A percentile compares a stretch with the other conserved stretches of the same genome.
These are phyloP conservation scores for Trichoderma virens DNA, from an alignment of 495 filamentous ascomycete species.

Conservation along the genomic window DNA sequence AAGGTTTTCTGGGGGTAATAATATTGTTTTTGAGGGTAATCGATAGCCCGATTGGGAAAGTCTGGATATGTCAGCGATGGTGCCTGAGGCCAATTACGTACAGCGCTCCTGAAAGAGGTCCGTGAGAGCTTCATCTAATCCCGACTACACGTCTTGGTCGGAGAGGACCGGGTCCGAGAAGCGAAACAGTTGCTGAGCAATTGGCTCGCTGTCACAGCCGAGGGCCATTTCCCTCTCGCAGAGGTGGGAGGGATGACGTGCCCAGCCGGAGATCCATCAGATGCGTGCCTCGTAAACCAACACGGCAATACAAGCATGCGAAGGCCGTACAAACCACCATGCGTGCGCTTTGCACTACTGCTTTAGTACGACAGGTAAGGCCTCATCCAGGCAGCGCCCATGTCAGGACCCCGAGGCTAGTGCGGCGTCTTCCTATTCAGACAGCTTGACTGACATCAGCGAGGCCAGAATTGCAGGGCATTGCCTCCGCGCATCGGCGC, in stretches of 20 bases:
- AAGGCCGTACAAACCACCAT: not conserved
- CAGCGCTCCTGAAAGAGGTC: not conserved
- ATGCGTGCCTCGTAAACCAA: not conserved
- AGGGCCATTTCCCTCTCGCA: not conserved
- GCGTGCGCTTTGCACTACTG: not conserved
- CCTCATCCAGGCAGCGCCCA: not conserved
- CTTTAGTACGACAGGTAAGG: not conserved
- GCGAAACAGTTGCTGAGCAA: not conserved
- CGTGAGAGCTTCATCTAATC: not conserved
- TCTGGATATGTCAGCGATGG: not conserved
- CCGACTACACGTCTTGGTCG: not conserved
- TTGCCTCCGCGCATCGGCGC: slow-evolving; percentile 5
- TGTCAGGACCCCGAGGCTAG: slow-evolving; percentile 1
- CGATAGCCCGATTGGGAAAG: slow-evolving; percentile 6
- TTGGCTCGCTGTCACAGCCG: not conserved
- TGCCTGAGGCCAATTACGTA: slow-evolving; percentile 4
- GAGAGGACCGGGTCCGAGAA: not conserved
- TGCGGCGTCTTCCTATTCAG: not conserved
- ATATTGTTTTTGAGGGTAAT: slow-evolving; percentile 8
- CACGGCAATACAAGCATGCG: not conserved
- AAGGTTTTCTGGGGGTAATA: slow-evolving; percentile 4
- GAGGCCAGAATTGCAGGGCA: not conserved
- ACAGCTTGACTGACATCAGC: not conserved
- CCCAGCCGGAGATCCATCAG: not conserved
- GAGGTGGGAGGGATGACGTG: not conserved